Conservation (phyloP, 805 yeast genomes). For the Scheffersomyces ergatensis region DNA sequence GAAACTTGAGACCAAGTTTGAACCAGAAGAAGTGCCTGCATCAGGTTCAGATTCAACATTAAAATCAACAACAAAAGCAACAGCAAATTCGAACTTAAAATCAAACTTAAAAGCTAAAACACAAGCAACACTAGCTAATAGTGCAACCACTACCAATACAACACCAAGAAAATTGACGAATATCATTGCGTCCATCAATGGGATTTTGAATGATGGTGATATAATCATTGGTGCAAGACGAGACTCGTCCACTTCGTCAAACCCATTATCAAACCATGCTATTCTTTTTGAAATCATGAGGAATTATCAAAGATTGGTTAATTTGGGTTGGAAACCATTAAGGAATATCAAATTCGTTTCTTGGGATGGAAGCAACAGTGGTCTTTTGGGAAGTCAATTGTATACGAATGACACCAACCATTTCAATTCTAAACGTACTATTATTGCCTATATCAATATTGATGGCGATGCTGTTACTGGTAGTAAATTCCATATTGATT, state of each 20-base stretch:
- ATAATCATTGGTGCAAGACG: conserved; percentile 39
- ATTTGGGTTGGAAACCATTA: conserved; percentile 42
- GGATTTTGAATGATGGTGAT: conserved; percentile 38
- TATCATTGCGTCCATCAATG: conserved; percentile 30
- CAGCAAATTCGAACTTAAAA: too few species aligned
- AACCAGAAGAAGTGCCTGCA: not conserved
- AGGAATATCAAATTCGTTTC: conserved; percentile 38
- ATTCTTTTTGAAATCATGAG: conserved; percentile 38
- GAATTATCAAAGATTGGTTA: conserved; percentile 25
- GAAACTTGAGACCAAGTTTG: conserved; percentile 7
- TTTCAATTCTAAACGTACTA: conserved; percentile 19
- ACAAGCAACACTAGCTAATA: not conserved
- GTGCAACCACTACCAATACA: not conserved
- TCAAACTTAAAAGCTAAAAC: not conserved
- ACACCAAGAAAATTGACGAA: conserved; percentile 20
- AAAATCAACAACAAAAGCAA: too few species aligned
- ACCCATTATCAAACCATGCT: conserved; percentile 40
- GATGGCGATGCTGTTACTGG: conserved; percentile 40
- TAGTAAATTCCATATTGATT: conserved; percentile 28
- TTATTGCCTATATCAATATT: conserved; percentile 35
- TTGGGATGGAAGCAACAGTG: conserved; percentile 39
- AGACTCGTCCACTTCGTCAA: conserved; percentile 33
- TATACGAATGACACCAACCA: conserved; percentile 16
- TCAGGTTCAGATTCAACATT: not conserved
- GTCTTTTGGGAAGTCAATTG: conserved; percentile 28